phyloP scores from a whole-genome alignment of 768 basidiomycete genomes.

The Psilocybe cyanescens region DNA sequence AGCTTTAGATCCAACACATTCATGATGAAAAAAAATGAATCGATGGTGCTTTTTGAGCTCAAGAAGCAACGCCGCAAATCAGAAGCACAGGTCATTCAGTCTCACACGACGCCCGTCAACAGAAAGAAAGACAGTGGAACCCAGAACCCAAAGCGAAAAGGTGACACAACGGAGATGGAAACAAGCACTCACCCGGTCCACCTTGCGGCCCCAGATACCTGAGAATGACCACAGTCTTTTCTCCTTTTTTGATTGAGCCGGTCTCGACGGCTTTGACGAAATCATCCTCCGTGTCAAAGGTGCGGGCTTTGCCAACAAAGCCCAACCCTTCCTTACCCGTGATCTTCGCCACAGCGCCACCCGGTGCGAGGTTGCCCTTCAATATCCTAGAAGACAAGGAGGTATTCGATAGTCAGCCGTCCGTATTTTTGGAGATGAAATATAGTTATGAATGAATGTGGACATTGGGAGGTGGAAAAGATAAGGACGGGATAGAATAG shows the following conservation, averaged over 20 bases:
- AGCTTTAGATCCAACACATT: background rate
- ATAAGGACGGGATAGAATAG: background rate
- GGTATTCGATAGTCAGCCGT: background rate
- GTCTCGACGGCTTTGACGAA: slow-evolving; percentile 88
- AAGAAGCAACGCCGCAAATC: slow-evolving; percentile 1
- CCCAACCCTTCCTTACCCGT: slow-evolving; percentile 93
- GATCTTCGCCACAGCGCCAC: slow-evolving; percentile 96
- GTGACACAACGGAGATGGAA: background rate
- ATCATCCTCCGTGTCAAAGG: slow-evolving; percentile 89
- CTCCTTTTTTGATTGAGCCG: slow-evolving; percentile 88
- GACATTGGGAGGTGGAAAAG: background rate
- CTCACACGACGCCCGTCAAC: background rate
- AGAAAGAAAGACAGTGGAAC: background rate
- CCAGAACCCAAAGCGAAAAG: background rate
- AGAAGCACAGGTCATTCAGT: background rate
- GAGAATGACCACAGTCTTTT: slow-evolving; percentile 95
- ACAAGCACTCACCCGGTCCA: slow-evolving; percentile 74
- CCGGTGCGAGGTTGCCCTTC: slow-evolving; percentile 90
- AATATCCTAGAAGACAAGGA: slow-evolving; percentile 62
- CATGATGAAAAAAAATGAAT: background rate
- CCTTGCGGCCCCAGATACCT: slow-evolving; percentile 97
- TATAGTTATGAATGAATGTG: background rate
- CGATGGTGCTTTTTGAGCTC: background rate
- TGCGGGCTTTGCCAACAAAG: slow-evolving; percentile 90
- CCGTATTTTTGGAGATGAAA: background rate